These are phyloP conservation scores for Moesziomyces antarcticus DNA, from an alignment of 1,284 basidiomycete species.

Conservation along the genomic window DNA sequence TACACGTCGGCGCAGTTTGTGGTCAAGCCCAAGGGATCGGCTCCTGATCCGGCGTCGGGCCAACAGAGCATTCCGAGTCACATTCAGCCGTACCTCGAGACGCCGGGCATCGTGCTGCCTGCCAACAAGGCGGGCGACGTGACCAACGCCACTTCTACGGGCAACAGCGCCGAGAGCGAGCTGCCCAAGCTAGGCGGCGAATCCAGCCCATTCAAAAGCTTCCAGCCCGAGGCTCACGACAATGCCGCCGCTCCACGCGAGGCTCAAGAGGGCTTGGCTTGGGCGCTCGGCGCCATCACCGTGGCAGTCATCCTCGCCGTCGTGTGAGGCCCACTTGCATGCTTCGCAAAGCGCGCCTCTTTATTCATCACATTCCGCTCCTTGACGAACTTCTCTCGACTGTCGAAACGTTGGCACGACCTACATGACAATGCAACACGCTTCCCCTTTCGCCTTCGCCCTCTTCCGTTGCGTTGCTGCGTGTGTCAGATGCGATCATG, in stretches of 20 bases:
- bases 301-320: conserved; percentile 20
- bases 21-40: conserved; percentile 29
- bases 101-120: conserved; percentile 22
- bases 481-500: too few relatives aligned
- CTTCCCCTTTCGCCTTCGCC: too few relatives aligned
- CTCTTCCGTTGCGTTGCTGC: too few relatives aligned
- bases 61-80: conserved; percentile 18
- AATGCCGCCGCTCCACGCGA: background rate
- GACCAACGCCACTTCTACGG: conserved; percentile 15
- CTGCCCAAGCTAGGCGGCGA: conserved; percentile 18
- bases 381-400: too few relatives aligned
- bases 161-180: conserved; percentile 6
- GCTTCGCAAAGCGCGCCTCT: too few relatives aligned
- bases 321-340: conserved; percentile 8
- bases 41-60: conserved; percentile 22
- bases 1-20: conserved; percentile 21
- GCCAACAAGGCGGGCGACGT: conserved; percentile 2
- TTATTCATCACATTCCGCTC: too few relatives aligned
- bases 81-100: conserved; percentile 20
- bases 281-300: conserved; percentile 2
- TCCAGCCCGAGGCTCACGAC: background rate
- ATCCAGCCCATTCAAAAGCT: conserved; percentile 10
- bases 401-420: too few relatives aligned
- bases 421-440: too few relatives aligned
- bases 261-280: too few relatives aligned